phyloP scores from a whole-genome alignment of 2,329 filamentous ascomycete species.

The Alternaria conjuncta region DNA sequence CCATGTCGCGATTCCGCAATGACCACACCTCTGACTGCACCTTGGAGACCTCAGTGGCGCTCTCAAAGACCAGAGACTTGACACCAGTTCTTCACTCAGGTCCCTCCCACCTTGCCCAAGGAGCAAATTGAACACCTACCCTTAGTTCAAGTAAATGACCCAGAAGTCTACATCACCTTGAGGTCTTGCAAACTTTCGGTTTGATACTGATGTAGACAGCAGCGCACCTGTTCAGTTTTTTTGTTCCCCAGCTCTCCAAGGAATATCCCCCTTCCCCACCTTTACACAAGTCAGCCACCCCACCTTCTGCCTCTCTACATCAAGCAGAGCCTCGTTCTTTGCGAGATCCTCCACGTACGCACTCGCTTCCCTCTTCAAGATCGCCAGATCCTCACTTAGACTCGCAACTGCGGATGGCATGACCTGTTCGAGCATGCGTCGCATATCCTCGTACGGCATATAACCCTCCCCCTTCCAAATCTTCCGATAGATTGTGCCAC shows the following conservation, averaged over 20 bases:
- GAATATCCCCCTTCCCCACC: conserved; percentile 33
- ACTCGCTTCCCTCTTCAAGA: conserved; percentile 35
- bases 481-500: conserved; percentile 35
- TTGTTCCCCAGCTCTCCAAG: conserved; percentile 28
- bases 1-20: neutral
- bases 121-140: neutral
- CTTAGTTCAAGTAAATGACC: neutral
- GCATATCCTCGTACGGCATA: conserved; percentile 31
- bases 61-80: too few species aligned
- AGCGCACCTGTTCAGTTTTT: neutral
- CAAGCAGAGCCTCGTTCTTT: conserved; percentile 33
- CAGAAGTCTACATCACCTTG: neutral
- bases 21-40: too few species aligned
- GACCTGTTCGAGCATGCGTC: conserved; percentile 16
- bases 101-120: neutral
- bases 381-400: conserved; percentile 29
- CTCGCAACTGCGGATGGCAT: conserved; percentile 24
- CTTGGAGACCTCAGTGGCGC: too few species aligned
- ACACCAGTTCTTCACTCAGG: neutral
- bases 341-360: conserved; percentile 21
- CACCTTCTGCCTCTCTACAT: conserved; percentile 36
- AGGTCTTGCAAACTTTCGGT: neutral
- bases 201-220: neutral
- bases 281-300: conserved; percentile 46
- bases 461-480: conserved; percentile 41